A percentile compares a stretch with the other conserved stretches of the same genome.
phyloP scores from a whole-genome alignment of 176 grass and related monocot genomes.

The Rhynchospora pubera region DNA sequence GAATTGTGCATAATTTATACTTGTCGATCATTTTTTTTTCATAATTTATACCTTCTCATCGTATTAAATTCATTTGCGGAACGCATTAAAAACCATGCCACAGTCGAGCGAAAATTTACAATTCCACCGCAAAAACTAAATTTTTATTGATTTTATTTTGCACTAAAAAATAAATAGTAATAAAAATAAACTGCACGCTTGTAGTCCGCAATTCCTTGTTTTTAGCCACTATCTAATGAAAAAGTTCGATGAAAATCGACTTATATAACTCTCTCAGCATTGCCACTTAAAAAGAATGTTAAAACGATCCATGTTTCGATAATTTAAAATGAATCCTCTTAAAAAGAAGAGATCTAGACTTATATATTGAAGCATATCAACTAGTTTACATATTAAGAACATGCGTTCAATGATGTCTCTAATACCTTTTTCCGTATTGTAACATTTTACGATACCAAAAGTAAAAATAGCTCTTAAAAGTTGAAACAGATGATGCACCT shows the following conservation, averaged over 20 bases:
- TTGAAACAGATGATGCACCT: neutral
- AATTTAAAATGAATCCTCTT: neutral
- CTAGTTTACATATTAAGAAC: neutral
- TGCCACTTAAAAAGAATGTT: neutral
- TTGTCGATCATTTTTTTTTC: too few species aligned
- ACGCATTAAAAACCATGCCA: too few species aligned
- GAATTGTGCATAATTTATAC: too few species aligned
- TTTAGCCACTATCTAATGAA: neutral
- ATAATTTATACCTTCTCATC: too few species aligned
- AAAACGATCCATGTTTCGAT: neutral
- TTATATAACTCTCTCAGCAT: neutral
- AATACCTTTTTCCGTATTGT: neutral
- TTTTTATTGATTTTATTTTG: too few species aligned
- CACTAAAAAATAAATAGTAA: too few species aligned
- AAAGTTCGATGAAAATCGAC: neutral
- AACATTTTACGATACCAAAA: neutral
- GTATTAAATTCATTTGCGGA: too few species aligned
- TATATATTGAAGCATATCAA: neutral
- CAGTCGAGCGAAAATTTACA: too few species aligned
- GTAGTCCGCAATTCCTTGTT: neutral
- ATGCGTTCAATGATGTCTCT: conserved; percentile 13
- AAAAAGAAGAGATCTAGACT: neutral
- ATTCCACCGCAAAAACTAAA: too few species aligned
- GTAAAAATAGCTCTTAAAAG: neutral
- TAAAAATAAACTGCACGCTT: neutral